A percentile compares a stretch with the other conserved stretches of the same genome.
Evolutionary conservation across 805 yeast genomes (phyloP).

Genomic region (Ogataea pignaliae): DNA sequence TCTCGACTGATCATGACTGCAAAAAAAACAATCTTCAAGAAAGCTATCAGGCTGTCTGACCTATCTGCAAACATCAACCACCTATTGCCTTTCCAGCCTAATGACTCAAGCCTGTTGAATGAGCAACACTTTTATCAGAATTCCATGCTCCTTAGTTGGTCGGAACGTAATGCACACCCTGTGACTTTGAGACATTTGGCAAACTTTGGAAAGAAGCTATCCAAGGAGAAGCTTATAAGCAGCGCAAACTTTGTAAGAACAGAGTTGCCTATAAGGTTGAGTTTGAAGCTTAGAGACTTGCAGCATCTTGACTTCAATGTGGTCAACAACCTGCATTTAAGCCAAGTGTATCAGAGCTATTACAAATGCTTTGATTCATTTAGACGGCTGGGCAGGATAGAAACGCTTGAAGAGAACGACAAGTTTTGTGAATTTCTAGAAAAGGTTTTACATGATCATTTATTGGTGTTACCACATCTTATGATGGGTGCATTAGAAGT

Average conservation of each 20-base stretch:
- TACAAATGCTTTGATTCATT: constrained; percentile 84
- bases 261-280: constrained; percentile 80
- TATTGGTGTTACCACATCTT: constrained; percentile 77
- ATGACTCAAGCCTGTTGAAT: constrained; percentile 18
- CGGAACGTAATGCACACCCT: constrained; percentile 71
- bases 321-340: constrained; percentile 79
- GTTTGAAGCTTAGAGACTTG: constrained; percentile 72
- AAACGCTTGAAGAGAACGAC: constrained; percentile 69
- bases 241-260: constrained; percentile 87
- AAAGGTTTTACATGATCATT: constrained; percentile 70
- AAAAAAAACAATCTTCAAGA: constrained; percentile 2
- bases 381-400: constrained; percentile 65
- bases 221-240: constrained; percentile 68
- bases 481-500: constrained; percentile 92
- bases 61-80: constrained; percentile 12
- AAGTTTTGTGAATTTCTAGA: constrained; percentile 62
- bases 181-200: constrained; percentile 88
- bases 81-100: constrained; percentile 18
- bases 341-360: constrained; percentile 81
- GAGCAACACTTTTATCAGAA: constrained; percentile 87
- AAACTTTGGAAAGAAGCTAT: constrained; percentile 76
- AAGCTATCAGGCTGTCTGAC: constrained; percentile 11
- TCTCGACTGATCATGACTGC: not conserved
- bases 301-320: constrained; percentile 79
- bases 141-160: constrained; percentile 59